Base-by-base conservation (phyloP, 192 early-diverging fungal species). In the Paraglomus occultum region DNA sequence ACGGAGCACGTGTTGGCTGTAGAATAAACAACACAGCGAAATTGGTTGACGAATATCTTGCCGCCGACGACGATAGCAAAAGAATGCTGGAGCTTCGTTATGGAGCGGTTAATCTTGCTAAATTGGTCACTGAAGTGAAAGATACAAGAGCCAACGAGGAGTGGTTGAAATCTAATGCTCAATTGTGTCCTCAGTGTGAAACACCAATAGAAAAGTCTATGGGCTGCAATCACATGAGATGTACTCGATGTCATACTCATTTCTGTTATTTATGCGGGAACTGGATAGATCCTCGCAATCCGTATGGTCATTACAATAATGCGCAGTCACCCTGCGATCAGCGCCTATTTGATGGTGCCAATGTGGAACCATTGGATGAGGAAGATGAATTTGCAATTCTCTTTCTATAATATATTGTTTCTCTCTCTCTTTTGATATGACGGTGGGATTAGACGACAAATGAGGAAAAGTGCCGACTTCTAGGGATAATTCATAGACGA, bases 221-320 rank as follows among this genome's bases (percentile, higher is more conserved):
- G 52, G 75, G 75, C 0, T 76, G 75, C 49, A 76, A 76, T 69
- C 75, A 76, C 58, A 76, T 76, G 75, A 18, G 23, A 23, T 76
- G 75, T 31, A 68, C 67, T 20, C 60, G 70, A 48, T 76, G 75
- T 31, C 17, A 71, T 48, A 71, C 66, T 9, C 75, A 76, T 57
- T 76, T 76, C 51, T 76, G 75, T 63, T 76, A 75, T 52, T 59
- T 76, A 40, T 76, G 75, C 68, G 75, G 75, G 45, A n/a, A n/a
- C 10, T 44, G 51, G 51, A 49, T 51, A 54, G 46, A 53, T 10
- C n/a, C 52, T 18, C n/a, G 39, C 9, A 43, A 49, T 14, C 64
- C 64, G 43, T 66, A 73, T 70, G 22, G 46, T 6, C 73, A 74
- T 57, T 74, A 71, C 20, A 74, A 74, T 60, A 20, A 46, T 47